Percentiles rank a stretch among this genome's conserved stretches.
Evolutionary conservation across 768 basidiomycete genomes (phyloP).

Genomic region (Suillus subalutaceus): DNA sequence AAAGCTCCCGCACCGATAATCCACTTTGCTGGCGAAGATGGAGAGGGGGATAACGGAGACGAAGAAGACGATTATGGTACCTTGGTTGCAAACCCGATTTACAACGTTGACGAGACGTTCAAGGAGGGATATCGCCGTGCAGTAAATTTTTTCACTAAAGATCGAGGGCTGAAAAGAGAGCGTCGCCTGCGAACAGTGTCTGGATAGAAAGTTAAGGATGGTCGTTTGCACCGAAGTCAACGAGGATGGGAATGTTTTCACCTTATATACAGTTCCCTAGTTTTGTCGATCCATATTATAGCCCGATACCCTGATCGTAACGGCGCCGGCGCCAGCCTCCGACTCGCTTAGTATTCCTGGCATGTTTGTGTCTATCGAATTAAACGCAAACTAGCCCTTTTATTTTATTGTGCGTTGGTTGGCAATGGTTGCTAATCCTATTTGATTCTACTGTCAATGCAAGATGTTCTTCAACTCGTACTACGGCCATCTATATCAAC

Average conservation of each 20-base stretch:
- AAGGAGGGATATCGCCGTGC: conserved; percentile 31
- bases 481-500: no score
- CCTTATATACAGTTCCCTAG: conserved; percentile 1
- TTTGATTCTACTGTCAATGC: no score
- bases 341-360: no score
- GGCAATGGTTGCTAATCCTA: no score
- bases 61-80: conserved; percentile 34
- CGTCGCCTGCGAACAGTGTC: background rate
- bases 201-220: background rate
- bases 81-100: conserved; percentile 19
- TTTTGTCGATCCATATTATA: conserved; percentile 4
- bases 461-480: no score
- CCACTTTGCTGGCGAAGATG: conserved; percentile 26
- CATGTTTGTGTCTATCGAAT: no score
- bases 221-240: background rate
- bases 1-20: conserved; percentile 17
- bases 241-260: background rate
- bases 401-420: no score
- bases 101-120: conserved; percentile 17
- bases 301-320: no score
- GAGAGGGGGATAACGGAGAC: conserved; percentile 22
- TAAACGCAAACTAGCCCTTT: no score
- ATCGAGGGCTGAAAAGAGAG: conserved; percentile 14
- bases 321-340: no score
- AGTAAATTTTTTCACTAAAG: conserved; percentile 23